Evolutionary conservation across 441 rosid species (phyloP), one percentile per base, ranked within the genome.

Genomic region (Eruca vesicaria): DNA sequence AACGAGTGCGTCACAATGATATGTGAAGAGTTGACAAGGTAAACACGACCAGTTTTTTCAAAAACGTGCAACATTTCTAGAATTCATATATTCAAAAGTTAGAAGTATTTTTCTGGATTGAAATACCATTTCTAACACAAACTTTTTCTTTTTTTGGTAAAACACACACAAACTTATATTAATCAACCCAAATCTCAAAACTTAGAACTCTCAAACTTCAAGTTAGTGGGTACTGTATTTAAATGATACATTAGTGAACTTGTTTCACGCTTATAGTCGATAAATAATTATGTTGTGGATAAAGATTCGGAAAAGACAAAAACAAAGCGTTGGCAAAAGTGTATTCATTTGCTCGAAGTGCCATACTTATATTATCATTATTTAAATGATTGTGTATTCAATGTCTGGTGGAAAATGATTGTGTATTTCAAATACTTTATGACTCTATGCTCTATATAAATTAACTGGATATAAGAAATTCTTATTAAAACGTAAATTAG

Each of bases 51-150:
- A 19, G 5, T 12, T 12, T 23, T 9, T 16, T 38, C 12, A 28
- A 48, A 75, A 76, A 76, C 71, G 75, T 63, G 71, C 75, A 76
- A 56, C 50, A 56, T 76, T 76, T 76, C 12, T 69, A 31, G 71
- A 53, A 62, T 52, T 16, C 31, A 9, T 16, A 48, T 66, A 21
- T 33, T 48, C 26, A 23, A 23, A n/a, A 23, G 26, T 3, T 23
- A 23, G 26, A 23, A 23, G 3, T 23, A 23, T 23, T 23, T 23
- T 23, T 23, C 26, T 1, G 26, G 26, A 23, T 23, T 23, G 26
- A 23, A 23, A 23, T 23, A 23, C 26, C 26, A 23, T 23, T 23
- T 23, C 3, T 23, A 23, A 23, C 26, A 1, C 26, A 23, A 23
- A 23, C 26, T 23, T 23, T 23, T 3, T 23, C n/a, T 23, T 23